Base-by-base conservation (phyloP, 257 asterid genomes). In the Fraxinus quadrangulata region DNA sequence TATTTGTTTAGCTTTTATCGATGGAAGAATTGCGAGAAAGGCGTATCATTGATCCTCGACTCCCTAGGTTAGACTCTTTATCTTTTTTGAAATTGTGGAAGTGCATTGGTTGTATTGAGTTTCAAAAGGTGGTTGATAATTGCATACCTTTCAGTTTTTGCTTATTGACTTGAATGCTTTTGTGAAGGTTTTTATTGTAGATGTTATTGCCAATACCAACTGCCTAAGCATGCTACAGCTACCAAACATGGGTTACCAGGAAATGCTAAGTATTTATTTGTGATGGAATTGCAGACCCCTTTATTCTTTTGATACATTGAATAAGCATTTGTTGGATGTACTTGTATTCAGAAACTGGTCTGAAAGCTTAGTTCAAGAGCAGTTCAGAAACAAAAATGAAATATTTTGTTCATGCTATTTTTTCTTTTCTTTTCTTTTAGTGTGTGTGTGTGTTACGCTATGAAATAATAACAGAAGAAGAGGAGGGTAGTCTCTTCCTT, bases 11-110 rank as follows among this genome's bases (percentile, higher is more conserved):
- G 99, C 96, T 95, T 80, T 84, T 91, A 79, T 87, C 96, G 72
- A 84, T 89, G 98, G 99, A 95, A 81, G 97, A 93, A 77, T 80
- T 95, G 87, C 91, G 93, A 71, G 99, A 93, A 86, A 84, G 78
- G 77, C 97, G 97, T 40, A 79, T 93, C 66, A 86, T 83, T 79
- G 98, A 95, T 89, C 98, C 99, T 76, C 93, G 94, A 76, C 94
- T 95, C 81, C 98, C 99, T 75, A 91, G 96, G 99, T 95, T 28
- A 65, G 87, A 70, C 80, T 67, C 17, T 16, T 45, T n/a, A 66
- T 67, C 71, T 21, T 67, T 75, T 72, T 72, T 77, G 59, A 70
- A 54, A 72, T 39, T 85, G 14, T 51, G 10, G 54, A 71, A 67
- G 17, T 70, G 42, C 39, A 66, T 68, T 66, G 61, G 72, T 54